Evolutionary conservation across 2,329 filamentous ascomycete species (phyloP).

Genomic region (Venturia carpophila): DNA sequence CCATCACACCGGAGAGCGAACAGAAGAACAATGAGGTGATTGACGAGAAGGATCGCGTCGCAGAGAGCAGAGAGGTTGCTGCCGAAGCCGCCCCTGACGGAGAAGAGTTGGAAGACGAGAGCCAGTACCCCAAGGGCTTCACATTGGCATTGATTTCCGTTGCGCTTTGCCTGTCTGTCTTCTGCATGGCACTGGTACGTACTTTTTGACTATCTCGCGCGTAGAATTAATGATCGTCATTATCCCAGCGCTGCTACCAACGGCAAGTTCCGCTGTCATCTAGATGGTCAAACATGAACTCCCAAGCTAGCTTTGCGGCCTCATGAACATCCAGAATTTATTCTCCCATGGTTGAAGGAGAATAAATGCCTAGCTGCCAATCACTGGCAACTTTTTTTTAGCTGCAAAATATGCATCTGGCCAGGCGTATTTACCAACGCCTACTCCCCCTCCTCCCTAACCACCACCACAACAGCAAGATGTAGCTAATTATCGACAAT

Average conservation of each 20-base stretch:
- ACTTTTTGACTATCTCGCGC: neutral
- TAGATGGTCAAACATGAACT: neutral
- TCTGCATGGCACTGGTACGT: conserved; percentile 22
- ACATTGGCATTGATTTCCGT: conserved; percentile 31
- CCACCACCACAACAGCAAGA: neutral
- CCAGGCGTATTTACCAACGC: too few relatives aligned
- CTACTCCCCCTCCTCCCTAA: too few relatives aligned
- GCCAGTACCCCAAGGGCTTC: conserved; percentile 30
- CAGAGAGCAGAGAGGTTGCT: neutral
- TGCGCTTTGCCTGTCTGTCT: conserved; percentile 29
- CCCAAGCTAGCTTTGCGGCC: neutral
- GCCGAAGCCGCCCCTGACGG: neutral
- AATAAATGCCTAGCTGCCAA: too few relatives aligned
- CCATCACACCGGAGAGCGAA: neutral
- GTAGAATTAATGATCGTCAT: neutral
- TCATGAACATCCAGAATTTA: neutral
- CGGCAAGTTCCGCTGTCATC: conserved; percentile 4
- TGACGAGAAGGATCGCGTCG: neutral
- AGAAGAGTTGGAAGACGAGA: conserved; percentile 24
- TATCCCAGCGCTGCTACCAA: neutral
- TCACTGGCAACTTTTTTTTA: too few relatives aligned
- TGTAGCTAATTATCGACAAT: neutral
- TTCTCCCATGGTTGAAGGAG: too few relatives aligned
- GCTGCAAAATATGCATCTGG: too few relatives aligned
- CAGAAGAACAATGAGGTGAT: neutral